These are phyloP conservation scores for Eucalyptus viminalis DNA, from an alignment of 345 rosid species.

Conservation along the genomic window DNA sequence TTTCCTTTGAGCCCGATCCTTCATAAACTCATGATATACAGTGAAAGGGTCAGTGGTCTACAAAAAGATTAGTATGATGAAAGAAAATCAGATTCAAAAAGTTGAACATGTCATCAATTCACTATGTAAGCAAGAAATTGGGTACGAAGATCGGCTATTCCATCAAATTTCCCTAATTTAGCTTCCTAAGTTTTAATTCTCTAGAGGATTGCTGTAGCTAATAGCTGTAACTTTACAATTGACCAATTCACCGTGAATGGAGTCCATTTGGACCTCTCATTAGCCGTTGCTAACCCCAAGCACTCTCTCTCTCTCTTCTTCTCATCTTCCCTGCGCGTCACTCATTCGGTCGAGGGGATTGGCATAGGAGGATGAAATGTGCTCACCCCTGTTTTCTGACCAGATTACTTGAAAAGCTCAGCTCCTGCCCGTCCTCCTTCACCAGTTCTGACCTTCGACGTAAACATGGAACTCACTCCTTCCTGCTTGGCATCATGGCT, in stretches of 20 bases:
- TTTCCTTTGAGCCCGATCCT: background rate
- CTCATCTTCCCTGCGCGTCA: no score
- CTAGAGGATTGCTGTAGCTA: background rate
- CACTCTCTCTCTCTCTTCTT: no score
- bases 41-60: accelerated
- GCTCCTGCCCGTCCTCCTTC: background rate
- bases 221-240: background rate
- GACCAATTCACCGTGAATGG: background rate
- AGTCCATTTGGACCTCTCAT: background rate
- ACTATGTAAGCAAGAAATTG: background rate
- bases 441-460: background rate
- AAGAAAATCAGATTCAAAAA: background rate
- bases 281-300: no score
- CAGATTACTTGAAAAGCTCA: background rate
- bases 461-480: background rate
- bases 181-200: background rate
- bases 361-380: no score
- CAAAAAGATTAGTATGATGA: background rate
- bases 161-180: background rate
- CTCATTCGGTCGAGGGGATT: no score
- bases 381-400: background rate
- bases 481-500: background rate
- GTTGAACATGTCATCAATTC: background rate
- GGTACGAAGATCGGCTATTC: background rate
- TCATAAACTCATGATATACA: background rate